Conservation (phyloP, 495 filamentous ascomycete species). For the Xylaria acuta region DNA sequence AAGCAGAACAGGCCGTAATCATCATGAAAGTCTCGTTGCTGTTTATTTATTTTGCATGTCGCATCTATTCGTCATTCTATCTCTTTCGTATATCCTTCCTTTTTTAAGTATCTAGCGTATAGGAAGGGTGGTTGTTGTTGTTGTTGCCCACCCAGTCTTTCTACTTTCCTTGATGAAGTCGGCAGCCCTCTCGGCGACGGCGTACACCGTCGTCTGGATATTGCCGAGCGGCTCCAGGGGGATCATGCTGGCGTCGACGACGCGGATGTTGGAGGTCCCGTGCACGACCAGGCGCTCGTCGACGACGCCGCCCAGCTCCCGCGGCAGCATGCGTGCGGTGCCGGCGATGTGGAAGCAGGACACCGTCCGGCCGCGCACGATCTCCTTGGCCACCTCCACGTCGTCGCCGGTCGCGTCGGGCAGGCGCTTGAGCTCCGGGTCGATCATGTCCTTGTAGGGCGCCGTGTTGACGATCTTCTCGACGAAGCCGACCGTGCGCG, state of each 20-base stretch:
- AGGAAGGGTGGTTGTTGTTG: neutral
- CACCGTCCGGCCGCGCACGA: conserved; percentile 46
- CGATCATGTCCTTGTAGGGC: conserved; percentile 46
- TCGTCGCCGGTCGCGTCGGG: conserved; percentile 35
- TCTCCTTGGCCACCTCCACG: conserved; percentile 45
- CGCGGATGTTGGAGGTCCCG: conserved; percentile 52
- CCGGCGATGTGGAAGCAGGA: conserved; percentile 49
- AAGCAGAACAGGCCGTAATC: neutral
- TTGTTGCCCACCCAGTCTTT: conserved; percentile 6
- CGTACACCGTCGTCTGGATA: conserved; percentile 59
- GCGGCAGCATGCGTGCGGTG: conserved; percentile 46
- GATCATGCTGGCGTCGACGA: conserved; percentile 63
- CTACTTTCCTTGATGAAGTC: conserved; percentile 57
- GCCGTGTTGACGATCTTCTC: conserved; percentile 51
- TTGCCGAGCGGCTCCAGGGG: conserved; percentile 56
- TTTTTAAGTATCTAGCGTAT: conserved; percentile 15
- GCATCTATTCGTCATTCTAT: neutral
- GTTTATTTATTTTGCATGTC: neutral
- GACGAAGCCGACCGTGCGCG: conserved; percentile 52
- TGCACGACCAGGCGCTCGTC: conserved; percentile 55
- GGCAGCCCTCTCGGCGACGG: conserved; percentile 61
- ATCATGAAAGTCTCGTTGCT: neutral
- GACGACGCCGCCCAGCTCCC: conserved; percentile 49
- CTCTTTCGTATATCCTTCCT: neutral
- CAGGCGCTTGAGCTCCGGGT: conserved; percentile 39